Evolutionary conservation across 345 rosid genomes (phyloP), one percentile per base, ranked within the genome.

Genomic region (Durio zibethinus): DNA sequence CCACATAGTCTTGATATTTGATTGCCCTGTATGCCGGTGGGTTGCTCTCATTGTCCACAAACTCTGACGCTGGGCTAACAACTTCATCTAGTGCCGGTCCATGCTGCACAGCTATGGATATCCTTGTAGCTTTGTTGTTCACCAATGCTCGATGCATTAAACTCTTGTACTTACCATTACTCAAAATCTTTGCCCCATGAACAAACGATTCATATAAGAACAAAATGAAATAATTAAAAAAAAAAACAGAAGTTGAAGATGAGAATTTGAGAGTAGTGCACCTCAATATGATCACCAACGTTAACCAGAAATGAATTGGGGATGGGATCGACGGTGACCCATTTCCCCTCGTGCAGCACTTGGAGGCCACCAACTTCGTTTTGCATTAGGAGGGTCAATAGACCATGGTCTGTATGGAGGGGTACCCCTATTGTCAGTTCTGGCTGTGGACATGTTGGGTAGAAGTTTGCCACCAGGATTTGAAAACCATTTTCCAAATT

Each of bases 401-500:
- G 84, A 59, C 94, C 87, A 10, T 90, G 90, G 50, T 88, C 90
- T 0, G 94, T 84, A 66, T 90, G 94, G 33, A 92, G 84, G 0
- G 90, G 86, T 74, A 90, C 0, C 2, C 94, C 94, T 85, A 90
- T 86, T 25, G 88, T 90, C 1, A 79, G 85, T 14, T 86, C 87
- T 21, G 93, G 93, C 73, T 85, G 84, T 16, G 89, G 88, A 76
- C 93, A 90, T 5, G 91, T 81, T 2, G 93, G 90, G 59, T 90
- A 90, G 4, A 81, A 66, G 72, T 88, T 90, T 0, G 85, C 87
- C 0, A n/a, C 16, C 12, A 84, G 52, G 2, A 82, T 14, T 40
- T 87, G 88, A 0, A 80, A 48, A 4, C 90, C 83, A 0, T 76
- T 48, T 21, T 82, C 87, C 16, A 85, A 43, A 29, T 83, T 43